Evolutionary conservation across 2,329 filamentous ascomycete species (phyloP), one percentile per base, ranked within the genome.

Genomic region (Cercospora sesami): DNA sequence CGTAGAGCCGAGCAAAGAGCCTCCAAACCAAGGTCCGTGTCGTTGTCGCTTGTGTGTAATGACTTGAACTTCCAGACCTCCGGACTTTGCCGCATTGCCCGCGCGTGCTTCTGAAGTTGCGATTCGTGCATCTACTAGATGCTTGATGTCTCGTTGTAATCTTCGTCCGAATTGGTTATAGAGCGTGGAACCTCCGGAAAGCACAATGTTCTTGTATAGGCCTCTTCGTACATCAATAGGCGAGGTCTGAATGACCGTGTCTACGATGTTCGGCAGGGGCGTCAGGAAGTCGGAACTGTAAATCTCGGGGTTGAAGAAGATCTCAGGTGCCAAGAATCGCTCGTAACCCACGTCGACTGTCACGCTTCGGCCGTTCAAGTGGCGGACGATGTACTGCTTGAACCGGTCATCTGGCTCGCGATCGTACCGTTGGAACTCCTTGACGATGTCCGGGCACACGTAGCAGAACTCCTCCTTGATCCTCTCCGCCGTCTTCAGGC

Each of bases 401-500:
- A 99, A 97, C 59, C 93, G 89, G 75, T 92, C 82, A 64, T 81
- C 92, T 68, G 93, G 91, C 79, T 99, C 96, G 64, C 91, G 90
- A 80, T 99, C 95, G 83, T 94, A 99, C 73, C 92, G 91, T 68
- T 91, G 88, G 78, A 98, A 99, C 79, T 99, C 95, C 86, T 98
- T 99, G 78, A 99, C 95, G 70, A 99, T 98, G 80, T 99, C 95
- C 16, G 96, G 95, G 80, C 91, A 97, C 48, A 99, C 95, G 77
- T 99, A 99, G 81, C 95, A 98, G 84, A 96, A 94, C 79, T 97
- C 93, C 81, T 99, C 95, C 85, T 99, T 99, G 81, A 99, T 97
- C 79, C 93, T 92, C 81, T 98, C 95, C 1, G 95, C 95, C 7
- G 94, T 98, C 86, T 98, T 97, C 73, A 99, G 86, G 66, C 93